These are phyloP conservation scores for Hydrangea macrophylla DNA, from an alignment of 148 eudicot genomes.

Conservation along the genomic window DNA sequence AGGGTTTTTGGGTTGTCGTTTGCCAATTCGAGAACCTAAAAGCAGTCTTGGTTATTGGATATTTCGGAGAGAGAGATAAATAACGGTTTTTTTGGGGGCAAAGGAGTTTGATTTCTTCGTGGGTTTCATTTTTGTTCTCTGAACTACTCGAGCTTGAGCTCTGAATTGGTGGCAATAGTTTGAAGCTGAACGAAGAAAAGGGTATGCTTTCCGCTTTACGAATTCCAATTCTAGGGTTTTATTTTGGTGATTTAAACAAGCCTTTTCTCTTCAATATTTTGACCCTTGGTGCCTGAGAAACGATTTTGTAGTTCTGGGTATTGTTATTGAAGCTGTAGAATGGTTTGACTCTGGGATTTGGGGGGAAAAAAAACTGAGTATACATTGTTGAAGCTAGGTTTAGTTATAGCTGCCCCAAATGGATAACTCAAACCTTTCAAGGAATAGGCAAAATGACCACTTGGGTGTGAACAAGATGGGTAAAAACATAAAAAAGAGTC, in stretches of 20 bases:
- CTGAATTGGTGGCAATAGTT: background rate
- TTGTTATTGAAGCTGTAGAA: background rate
- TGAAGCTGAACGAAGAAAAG: slow-evolving; percentile 16
- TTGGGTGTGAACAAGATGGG: slow-evolving; percentile 84
- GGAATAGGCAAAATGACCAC: slow-evolving; percentile 48
- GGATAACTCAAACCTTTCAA: slow-evolving; percentile 41
- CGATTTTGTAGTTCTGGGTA: slow-evolving; percentile 15
- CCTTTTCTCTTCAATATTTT: slow-evolving; percentile 11
- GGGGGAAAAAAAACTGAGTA: background rate
- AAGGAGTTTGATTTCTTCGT: background rate
- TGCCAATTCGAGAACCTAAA: background rate
- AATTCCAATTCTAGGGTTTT: slow-evolving; percentile 1
- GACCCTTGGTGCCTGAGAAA: slow-evolving; percentile 9
- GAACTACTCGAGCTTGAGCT: background rate
- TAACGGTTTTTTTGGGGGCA: background rate
- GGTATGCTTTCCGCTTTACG: slow-evolving; percentile 29
- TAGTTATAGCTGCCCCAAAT: slow-evolving; percentile 17
- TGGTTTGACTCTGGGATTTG: slow-evolving; percentile 1
- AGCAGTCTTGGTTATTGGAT: too few relatives aligned
- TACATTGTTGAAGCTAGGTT: background rate
- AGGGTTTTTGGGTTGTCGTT: background rate
- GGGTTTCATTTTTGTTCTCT: too few relatives aligned
- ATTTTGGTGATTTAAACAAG: slow-evolving; percentile 9
- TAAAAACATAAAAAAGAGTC: slow-evolving; percentile 70
- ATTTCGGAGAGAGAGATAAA: too few relatives aligned